These are phyloP conservation scores for Tylopilus subfusipes DNA, from an alignment of 768 basidiomycete species.

Conservation along the genomic window DNA sequence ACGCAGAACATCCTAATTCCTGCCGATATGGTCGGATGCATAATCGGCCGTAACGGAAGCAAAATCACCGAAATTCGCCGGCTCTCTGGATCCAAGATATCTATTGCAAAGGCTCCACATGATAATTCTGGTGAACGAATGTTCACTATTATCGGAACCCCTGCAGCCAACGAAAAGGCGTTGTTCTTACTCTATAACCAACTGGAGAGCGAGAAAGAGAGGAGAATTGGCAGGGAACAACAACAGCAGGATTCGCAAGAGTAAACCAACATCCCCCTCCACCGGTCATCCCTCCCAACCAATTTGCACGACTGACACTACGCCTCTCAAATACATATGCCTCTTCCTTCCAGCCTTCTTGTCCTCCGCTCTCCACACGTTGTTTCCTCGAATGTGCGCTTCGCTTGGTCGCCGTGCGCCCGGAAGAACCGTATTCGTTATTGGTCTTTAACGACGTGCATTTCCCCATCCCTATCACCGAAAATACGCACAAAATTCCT, in stretches of 20 bases:
- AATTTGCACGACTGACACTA: conserved; percentile 17
- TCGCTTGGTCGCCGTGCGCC: conserved; percentile 8
- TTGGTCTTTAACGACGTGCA: conserved; percentile 26
- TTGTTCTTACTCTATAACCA: conserved; percentile 97
- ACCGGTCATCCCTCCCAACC: not conserved
- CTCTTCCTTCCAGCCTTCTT: conserved; percentile 27
- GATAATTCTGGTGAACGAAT: conserved; percentile 99
- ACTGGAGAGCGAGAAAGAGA: conserved; percentile 93
- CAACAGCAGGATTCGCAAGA: conserved; percentile 73
- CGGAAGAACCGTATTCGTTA: conserved; percentile 21
- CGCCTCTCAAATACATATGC: conserved; percentile 23
- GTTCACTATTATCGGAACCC: conserved; percentile 98
- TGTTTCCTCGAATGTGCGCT: conserved; percentile 8
- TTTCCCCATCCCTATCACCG: conserved; percentile 10
- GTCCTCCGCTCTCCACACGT: conserved; percentile 18
- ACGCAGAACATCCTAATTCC: conserved; percentile 99
- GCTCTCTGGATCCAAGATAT: conserved; percentile 95
- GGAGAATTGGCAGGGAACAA: conserved; percentile 81
- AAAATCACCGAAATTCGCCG: conserved; percentile 99
- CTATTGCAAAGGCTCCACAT: conserved; percentile 98
- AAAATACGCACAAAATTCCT: conserved; percentile 24
- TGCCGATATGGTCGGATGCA: conserved; percentile 97
- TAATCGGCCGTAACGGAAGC: conserved; percentile 93
- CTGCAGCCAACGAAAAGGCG: conserved; percentile 96
- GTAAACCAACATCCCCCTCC: conserved; percentile 10